Percentiles rank a stretch among this genome's conserved stretches.
Conservation (phyloP, 495 filamentous ascomycete species). For the Bathelium albidoporum region DNA sequence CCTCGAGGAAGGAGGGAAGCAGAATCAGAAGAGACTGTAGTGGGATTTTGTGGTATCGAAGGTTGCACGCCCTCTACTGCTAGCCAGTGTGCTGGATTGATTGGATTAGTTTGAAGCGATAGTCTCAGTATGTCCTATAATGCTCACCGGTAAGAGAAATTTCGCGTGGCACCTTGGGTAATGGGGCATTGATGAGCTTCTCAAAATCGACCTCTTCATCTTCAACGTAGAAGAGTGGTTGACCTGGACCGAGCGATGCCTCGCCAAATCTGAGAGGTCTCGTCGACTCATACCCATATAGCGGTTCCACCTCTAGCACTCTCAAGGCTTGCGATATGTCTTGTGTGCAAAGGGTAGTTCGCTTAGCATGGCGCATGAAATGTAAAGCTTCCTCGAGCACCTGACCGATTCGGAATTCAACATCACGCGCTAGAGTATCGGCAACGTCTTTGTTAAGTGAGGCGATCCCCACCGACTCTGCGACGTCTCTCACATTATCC, state of each 20-base stretch:
- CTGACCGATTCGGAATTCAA: conserved; percentile 87
- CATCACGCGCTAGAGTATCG: conserved; percentile 77
- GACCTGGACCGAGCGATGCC: conserved; percentile 85
- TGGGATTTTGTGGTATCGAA: conserved; percentile 90
- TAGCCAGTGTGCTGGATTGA: conserved; percentile 71
- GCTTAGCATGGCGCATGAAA: conserved; percentile 81
- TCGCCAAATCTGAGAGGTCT: conserved; percentile 83
- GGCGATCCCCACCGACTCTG: conserved; percentile 83
- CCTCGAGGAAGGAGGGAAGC: conserved; percentile 84
- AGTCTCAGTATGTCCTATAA: background rate
- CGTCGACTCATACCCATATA: conserved; percentile 90
- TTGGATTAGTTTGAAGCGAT: conserved; percentile 18
- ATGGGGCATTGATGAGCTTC: conserved; percentile 89
- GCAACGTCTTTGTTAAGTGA: conserved; percentile 70
- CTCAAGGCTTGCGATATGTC: conserved; percentile 75
- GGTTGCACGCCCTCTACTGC: conserved; percentile 94
- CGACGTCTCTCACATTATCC: conserved; percentile 89
- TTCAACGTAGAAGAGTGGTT: conserved; percentile 93
- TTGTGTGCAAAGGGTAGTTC: conserved; percentile 71
- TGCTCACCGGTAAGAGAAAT: conserved; percentile 72
- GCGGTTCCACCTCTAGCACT: conserved; percentile 81
- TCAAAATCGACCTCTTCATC: conserved; percentile 99
- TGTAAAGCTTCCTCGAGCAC: conserved; percentile 88
- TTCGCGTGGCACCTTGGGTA: conserved; percentile 92
- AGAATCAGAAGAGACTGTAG: conserved; percentile 64